These are phyloP conservation scores for Auxenochlorella protothecoides DNA, from an alignment of 139 green algal genomes.

Conservation along the genomic window DNA sequence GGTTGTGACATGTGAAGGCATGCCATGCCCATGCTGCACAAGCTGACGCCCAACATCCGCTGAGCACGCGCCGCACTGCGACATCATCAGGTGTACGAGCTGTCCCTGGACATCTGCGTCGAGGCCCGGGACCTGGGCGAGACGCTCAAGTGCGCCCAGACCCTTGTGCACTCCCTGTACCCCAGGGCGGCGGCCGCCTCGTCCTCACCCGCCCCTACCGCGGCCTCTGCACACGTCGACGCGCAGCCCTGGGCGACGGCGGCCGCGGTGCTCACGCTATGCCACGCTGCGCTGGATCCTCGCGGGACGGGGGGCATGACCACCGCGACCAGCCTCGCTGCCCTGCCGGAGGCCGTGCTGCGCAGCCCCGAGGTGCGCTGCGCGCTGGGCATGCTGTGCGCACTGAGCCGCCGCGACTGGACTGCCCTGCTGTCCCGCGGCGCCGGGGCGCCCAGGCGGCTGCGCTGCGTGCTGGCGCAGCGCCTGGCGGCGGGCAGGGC, in stretches of 20 bases:
- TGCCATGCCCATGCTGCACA: too few relatives aligned
- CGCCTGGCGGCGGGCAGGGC: too few relatives aligned
- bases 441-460: background rate
- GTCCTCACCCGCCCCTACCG: too few relatives aligned
- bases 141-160: constrained; percentile 7
- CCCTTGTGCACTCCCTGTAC: constrained; percentile 4
- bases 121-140: constrained; percentile 1
- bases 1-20: too few relatives aligned
- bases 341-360: constrained; percentile 9
- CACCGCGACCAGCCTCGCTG: too few relatives aligned
- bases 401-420: constrained; percentile 2
- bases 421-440: background rate
- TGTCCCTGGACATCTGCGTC: constrained; percentile 6
- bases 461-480: background rate
- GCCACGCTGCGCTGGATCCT: constrained; percentile 8
- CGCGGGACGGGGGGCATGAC: too few relatives aligned
- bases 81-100: constrained; percentile 13
- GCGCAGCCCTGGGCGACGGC: background rate
- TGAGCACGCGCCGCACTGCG: background rate
- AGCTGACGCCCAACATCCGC: background rate
- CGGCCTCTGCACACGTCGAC: too few relatives aligned
- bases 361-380: constrained; percentile 1
- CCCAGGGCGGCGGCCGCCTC: background rate
- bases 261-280: background rate
- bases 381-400: constrained; percentile 1